Percentiles rank a stretch among this genome's conserved stretches.
These are phyloP conservation scores for Cercospora beticola DNA, from an alignment of 2,329 filamentous ascomycete species.

Conservation along the genomic window DNA sequence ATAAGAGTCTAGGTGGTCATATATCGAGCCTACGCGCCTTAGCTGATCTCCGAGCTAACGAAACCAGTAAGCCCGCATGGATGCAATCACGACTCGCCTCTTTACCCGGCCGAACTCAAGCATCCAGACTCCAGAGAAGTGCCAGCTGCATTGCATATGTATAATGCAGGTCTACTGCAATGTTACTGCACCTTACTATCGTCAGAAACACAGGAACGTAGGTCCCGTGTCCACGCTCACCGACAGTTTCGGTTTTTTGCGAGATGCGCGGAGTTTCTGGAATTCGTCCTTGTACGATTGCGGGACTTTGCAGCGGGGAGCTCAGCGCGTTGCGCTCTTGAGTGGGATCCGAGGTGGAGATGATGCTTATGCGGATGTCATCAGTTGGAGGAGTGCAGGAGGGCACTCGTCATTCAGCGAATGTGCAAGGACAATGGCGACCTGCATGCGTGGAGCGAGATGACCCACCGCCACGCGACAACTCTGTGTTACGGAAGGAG, in stretches of 20 bases:
- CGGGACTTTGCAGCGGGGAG: not conserved
- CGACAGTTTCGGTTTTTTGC: not conserved
- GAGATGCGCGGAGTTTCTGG: not conserved
- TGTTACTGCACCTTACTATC: not conserved
- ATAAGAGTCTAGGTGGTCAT: not conserved
- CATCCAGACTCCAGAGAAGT: not conserved
- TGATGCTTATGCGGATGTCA: not conserved
- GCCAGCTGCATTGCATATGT: not conserved
- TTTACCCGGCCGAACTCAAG: not conserved
- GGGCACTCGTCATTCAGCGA: not conserved
- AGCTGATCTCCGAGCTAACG: not conserved
- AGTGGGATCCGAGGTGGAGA: not conserved
- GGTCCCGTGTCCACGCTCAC: not conserved
- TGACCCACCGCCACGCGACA: conserved; percentile 1
- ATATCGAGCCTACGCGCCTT: not conserved
- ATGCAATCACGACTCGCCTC: not conserved
- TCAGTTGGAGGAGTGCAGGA: too few relatives aligned
- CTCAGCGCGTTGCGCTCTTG: too few relatives aligned
- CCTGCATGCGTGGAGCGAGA: not conserved
- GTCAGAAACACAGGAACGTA: not conserved
- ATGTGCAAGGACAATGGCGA: not conserved
- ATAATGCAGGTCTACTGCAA: not conserved
- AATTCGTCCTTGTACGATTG: not conserved
- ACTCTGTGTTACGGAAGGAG: not conserved
- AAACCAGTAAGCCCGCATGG: not conserved